These are phyloP conservation scores for Suhomyces taliae DNA, from an alignment of 1,139 yeast species.

Conservation along the genomic window DNA sequence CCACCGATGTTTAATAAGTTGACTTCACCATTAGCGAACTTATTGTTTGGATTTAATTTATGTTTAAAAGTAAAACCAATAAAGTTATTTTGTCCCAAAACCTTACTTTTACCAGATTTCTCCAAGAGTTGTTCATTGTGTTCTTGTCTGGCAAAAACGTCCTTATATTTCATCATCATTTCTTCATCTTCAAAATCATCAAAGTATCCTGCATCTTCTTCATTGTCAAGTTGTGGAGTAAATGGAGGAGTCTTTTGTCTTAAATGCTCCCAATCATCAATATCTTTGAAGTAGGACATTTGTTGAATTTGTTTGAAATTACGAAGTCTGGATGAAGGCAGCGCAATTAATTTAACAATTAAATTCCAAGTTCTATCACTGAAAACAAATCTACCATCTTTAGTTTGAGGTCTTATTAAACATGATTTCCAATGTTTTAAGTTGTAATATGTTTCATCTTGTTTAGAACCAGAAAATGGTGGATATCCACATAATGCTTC, in stretches of 20 bases:
- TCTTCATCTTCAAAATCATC: slow-evolving; percentile 96
- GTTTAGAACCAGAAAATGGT: slow-evolving; percentile 91
- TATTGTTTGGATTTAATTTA: slow-evolving; percentile 63
- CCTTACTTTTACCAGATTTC: slow-evolving; percentile 29
- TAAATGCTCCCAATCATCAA: slow-evolving; percentile 66
- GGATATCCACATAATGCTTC: slow-evolving; percentile 95
- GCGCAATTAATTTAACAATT: slow-evolving; percentile 74
- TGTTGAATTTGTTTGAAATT: slow-evolving; percentile 78
- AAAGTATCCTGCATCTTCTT: slow-evolving; percentile 97
- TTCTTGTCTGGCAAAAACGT: slow-evolving; percentile 86
- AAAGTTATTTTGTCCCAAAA: slow-evolving; percentile 54
- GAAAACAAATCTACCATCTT: slow-evolving; percentile 87
- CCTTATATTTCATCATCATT: slow-evolving; percentile 97
- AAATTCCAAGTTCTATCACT: slow-evolving; percentile 97
- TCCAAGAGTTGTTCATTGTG: slow-evolving; percentile 83
- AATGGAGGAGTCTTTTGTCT: slow-evolving; percentile 84
- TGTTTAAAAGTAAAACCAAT: slow-evolving; percentile 97
- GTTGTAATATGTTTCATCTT: slow-evolving; percentile 93
- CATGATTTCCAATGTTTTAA: slow-evolving; percentile 91
- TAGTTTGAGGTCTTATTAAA: slow-evolving; percentile 85
- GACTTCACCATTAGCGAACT: slow-evolving; percentile 43
- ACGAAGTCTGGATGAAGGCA: slow-evolving; percentile 72
- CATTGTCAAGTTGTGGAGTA: slow-evolving; percentile 94
- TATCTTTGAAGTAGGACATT: slow-evolving; percentile 80
- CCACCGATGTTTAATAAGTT: slow-evolving; percentile 33